Conservation (phyloP, 768 basidiomycete genomes). For the Mrakia frigida region DNA sequence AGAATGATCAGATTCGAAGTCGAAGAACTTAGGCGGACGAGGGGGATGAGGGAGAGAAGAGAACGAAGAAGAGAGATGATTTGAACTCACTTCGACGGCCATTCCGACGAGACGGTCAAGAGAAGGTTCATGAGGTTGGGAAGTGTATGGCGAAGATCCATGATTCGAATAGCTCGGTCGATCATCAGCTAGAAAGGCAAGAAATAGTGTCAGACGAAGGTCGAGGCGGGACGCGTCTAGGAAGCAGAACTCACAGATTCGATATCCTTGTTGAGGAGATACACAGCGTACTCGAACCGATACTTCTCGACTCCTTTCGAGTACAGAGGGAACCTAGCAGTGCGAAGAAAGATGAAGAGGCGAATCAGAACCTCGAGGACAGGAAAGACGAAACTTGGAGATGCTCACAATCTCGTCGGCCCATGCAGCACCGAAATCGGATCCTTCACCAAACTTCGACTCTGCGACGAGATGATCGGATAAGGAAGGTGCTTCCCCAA, state of each 20-base stretch:
- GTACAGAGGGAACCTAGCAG: slow-evolving; percentile 94
- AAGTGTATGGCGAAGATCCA: slow-evolving; percentile 92
- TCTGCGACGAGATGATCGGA: slow-evolving; percentile 84
- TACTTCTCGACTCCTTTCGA: slow-evolving; percentile 92
- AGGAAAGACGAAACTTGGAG: background rate
- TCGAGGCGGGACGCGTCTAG: background rate
- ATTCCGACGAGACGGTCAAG: slow-evolving; percentile 60
- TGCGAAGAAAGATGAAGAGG: background rate
- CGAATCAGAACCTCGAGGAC: background rate
- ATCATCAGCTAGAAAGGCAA: slow-evolving; percentile 65
- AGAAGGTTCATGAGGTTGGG: slow-evolving; percentile 93
- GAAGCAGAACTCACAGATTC: slow-evolving; percentile 63
- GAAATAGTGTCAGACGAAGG: slow-evolving; percentile 6
- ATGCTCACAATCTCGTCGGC: slow-evolving; percentile 71
- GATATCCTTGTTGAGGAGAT: slow-evolving; percentile 92
- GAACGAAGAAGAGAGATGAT: background rate
- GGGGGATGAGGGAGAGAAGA: background rate
- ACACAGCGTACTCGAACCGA: slow-evolving; percentile 95
- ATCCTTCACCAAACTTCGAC: slow-evolving; percentile 84
- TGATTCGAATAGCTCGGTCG: slow-evolving; percentile 76
- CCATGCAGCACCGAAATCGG: slow-evolving; percentile 93
- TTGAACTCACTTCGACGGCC: background rate
- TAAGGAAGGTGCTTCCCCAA: slow-evolving; percentile 64
- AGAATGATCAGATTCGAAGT: background rate
- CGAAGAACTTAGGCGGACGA: too few species aligned